Conservation (phyloP, 2,329 filamentous ascomycete genomes). For the Onygena corvina region DNA sequence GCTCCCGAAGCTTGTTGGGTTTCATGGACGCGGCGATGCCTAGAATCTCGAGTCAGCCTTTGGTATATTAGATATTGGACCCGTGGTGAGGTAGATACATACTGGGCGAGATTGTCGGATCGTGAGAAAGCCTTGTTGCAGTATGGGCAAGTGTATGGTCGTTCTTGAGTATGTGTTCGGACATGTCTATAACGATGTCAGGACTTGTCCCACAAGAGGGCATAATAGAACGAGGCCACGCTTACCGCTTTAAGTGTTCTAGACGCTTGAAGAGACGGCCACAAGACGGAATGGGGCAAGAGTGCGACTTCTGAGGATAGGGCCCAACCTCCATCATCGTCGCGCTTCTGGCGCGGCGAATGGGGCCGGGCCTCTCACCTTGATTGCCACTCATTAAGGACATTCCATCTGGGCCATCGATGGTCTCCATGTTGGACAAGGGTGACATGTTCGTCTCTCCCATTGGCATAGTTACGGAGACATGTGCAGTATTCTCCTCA, state of each 20-base stretch:
- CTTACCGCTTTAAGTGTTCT: constrained; percentile 94
- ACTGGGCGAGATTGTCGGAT: constrained; percentile 98
- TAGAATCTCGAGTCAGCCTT: constrained; percentile 22
- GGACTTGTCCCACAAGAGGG: constrained; percentile 23
- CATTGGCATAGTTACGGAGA: constrained; percentile 50
- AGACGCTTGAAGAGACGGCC: constrained; percentile 96
- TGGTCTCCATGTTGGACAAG: constrained; percentile 51
- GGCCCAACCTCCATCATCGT: constrained; percentile 94
- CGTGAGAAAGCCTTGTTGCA: constrained; percentile 98
- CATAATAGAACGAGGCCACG: constrained; percentile 33
- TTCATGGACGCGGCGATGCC: constrained; percentile 72
- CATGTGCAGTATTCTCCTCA: constrained; percentile 66
- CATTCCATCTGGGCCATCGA: constrained; percentile 37
- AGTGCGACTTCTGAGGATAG: constrained; percentile 95
- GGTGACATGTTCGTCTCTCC: constrained; percentile 51
- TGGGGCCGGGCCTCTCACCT: constrained; percentile 50
- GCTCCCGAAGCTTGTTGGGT: constrained; percentile 48
- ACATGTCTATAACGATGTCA: constrained; percentile 60
- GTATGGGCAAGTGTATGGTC: constrained; percentile 91
- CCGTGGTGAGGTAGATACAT: constrained; percentile 31
- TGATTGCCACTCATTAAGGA: constrained; percentile 36
- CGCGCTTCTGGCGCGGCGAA: constrained; percentile 81
- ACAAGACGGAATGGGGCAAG: constrained; percentile 96
- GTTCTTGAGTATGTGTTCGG: constrained; percentile 97
- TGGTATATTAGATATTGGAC: not conserved